Evolutionary conservation across 2,329 filamentous ascomycete genomes (phyloP).

Genomic region (Hypoxylon sp.): DNA sequence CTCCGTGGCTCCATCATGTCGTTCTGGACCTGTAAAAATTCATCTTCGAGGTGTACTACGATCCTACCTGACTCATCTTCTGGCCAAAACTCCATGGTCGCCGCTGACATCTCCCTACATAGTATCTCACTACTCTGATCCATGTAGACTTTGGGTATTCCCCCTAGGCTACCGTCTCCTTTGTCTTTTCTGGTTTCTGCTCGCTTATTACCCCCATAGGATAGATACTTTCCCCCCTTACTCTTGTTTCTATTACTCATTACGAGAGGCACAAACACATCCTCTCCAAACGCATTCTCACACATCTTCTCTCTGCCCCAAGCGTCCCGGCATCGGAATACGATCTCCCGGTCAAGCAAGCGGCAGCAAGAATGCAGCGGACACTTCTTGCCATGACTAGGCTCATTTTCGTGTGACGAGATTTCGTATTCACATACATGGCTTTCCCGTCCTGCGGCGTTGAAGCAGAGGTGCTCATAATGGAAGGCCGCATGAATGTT

Average conservation of each 20-base stretch:
- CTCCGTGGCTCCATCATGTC: background rate
- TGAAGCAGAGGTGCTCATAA: conserved; percentile 27
- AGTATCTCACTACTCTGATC: background rate
- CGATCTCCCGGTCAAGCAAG: conserved; percentile 21
- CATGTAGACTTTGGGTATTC: background rate
- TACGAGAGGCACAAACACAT: conserved; percentile 29
- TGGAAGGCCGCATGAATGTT: conserved; percentile 36
- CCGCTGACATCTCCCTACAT: background rate
- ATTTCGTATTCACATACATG: conserved; percentile 21
- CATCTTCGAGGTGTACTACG: conserved; percentile 14
- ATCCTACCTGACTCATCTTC: conserved; percentile 21
- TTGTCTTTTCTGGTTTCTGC: no score
- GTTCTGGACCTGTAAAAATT: background rate
- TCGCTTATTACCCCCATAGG: background rate
- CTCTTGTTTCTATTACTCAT: background rate
- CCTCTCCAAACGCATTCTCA: conserved; percentile 17
- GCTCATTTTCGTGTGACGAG: background rate
- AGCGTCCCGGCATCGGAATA: conserved; percentile 10
- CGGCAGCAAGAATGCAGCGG: conserved; percentile 36
- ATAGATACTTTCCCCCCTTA: background rate
- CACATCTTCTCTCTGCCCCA: background rate
- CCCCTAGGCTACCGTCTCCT: background rate
- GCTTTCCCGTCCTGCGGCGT: conserved; percentile 11
- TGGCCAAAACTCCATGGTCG: conserved; percentile 30
- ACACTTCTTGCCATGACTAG: conserved; percentile 16